Conservation (phyloP, 352 stramenopile genomes). For the Peronospora belbahrii region DNA sequence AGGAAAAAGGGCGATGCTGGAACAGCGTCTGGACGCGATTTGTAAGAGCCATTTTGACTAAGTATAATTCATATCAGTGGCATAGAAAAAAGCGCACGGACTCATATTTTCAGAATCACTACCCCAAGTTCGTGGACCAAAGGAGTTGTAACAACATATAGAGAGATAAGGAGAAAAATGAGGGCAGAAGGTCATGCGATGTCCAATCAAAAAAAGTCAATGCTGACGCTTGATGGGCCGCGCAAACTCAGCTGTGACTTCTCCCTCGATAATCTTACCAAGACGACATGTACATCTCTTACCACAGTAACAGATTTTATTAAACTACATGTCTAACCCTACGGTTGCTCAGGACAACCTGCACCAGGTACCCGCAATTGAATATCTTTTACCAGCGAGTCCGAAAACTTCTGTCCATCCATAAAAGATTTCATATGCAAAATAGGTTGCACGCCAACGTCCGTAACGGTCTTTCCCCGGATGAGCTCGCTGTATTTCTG, state of each 20-base stretch:
- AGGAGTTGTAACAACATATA: no score
- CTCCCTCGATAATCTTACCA: background rate
- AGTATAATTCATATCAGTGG: no score
- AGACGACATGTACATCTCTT: background rate
- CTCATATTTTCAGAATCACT: no score
- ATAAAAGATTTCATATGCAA: conserved; percentile 96
- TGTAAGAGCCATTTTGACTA: no score
- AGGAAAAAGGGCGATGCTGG: no score
- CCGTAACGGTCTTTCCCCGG: conserved; percentile 83
- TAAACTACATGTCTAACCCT: background rate
- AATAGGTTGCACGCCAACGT: conserved; percentile 93
- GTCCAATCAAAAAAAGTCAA: background rate
- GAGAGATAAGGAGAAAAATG: no score
- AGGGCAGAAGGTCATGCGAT: background rate
- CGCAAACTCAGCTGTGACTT: background rate
- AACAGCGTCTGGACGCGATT: no score
- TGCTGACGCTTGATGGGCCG: background rate
- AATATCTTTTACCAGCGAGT: conserved; percentile 83
- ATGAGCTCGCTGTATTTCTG: conserved; percentile 90
- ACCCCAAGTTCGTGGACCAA: no score
- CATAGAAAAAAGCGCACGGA: no score
- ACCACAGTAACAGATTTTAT: conserved; percentile 3
- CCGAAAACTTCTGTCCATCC: conserved; percentile 79
- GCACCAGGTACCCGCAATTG: conserved; percentile 45
- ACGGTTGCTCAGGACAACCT: conserved; percentile 31